Evolutionary conservation across 2,329 filamentous ascomycete genomes (phyloP), one percentile per base, ranked within the genome.

Genomic region (Cladosporium sphaerospermum): DNA sequence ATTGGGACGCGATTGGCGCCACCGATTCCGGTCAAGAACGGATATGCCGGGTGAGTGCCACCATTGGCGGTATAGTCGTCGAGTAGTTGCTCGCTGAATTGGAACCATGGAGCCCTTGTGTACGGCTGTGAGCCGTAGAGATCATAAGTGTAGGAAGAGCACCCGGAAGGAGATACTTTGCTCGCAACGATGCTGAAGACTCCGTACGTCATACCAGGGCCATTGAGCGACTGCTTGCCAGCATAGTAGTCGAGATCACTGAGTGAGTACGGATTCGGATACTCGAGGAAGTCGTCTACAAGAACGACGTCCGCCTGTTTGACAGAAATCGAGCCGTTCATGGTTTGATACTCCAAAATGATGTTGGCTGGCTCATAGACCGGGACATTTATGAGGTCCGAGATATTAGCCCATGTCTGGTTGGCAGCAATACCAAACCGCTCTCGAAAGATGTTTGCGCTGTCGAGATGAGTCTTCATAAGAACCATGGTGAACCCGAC

Each of bases 291-390:
- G 61, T 83, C 86, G 5, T 82, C 84, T 42, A 83, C 75, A 33
- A 88, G 69, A 23, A 87, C 81, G 11, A 88, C 78, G 66, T 88
- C 84, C 1, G 84, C 85, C 64, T 88, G 85, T 64, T 88, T 88
- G 45, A 88, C 83, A 0, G 72, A 72, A 9, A 84, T 78, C 14
- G 76, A 81, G 14, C 83, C 81, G 60, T 86, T 86, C 83, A 87
- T 86, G 0, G 75, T 76, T 0, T 75, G 75, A 59, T 83, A 86
- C 61, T 87, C 83, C 2, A 84, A 67, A 4, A 84, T 83, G 34
- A 88, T 82, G 19, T 76, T 75, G 3, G 81, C 81, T 3, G 73
- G 65, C 3, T 74, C 65, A 55, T 80, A 75, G 46, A 75, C 75
- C 7, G 79, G 77, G 43, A 83, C 70, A 33, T 75, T 71, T 47